phyloP scores from a whole-genome alignment of 805 yeast genomes.

The Starmerella apis region DNA sequence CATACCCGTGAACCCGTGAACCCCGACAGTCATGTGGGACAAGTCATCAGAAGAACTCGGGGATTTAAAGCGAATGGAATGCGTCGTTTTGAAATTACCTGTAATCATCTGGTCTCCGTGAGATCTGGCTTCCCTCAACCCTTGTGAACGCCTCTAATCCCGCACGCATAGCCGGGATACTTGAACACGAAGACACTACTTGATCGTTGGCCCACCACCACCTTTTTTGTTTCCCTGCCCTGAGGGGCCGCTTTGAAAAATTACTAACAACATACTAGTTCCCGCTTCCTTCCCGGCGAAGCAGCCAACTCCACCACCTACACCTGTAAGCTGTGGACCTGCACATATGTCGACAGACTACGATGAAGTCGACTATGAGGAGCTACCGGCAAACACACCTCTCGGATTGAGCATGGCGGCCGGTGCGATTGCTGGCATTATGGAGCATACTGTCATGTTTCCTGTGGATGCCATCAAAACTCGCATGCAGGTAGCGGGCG shows the following conservation, averaged over 20 bases:
- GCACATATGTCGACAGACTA: slow-evolving; percentile 2
- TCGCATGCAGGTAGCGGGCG: slow-evolving; percentile 63
- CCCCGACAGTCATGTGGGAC: neutral
- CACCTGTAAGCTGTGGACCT: neutral
- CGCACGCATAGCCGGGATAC: too few relatives aligned
- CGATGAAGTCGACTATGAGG: slow-evolving; percentile 58
- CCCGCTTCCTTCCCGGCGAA: neutral
- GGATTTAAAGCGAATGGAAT: neutral
- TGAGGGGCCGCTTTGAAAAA: neutral
- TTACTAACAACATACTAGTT: neutral
- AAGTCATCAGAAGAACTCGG: neutral
- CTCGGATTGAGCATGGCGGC: slow-evolving; percentile 73
- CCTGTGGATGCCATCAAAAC: slow-evolving; percentile 96
- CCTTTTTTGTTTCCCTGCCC: slow-evolving; percentile 3
- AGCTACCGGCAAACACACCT: slow-evolving; percentile 79
- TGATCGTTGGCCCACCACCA: neutral
- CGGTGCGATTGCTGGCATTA: slow-evolving; percentile 97
- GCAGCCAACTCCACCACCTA: neutral
- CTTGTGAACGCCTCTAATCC: too few relatives aligned
- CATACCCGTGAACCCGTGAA: slow-evolving; percentile 4
- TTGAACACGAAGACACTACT: too few relatives aligned
- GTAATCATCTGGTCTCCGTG: too few relatives aligned
- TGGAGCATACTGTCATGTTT: slow-evolving; percentile 96
- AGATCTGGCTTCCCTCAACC: neutral
- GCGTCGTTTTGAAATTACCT: too few relatives aligned